Conservation (phyloP, 352 stramenopile genomes). For the Porosira glacialis region DNA sequence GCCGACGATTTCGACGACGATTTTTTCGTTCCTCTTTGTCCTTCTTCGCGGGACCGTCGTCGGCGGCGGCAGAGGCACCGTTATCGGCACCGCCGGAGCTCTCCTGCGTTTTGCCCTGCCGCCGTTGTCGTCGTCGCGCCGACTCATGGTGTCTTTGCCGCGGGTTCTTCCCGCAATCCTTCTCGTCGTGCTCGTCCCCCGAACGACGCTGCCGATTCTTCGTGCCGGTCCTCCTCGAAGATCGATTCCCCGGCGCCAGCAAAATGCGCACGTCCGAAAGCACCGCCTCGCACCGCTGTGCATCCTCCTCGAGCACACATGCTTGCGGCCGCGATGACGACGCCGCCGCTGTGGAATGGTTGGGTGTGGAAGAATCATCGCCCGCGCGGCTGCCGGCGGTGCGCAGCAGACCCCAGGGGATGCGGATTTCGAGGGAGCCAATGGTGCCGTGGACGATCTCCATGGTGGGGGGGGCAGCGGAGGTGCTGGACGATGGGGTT, state of each 20-base stretch:
- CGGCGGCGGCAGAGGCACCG: slow-evolving; percentile 8
- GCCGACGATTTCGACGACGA: not conserved
- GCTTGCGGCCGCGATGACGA: not conserved
- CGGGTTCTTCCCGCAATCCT: no score
- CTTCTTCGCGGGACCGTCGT: slow-evolving; percentile 8
- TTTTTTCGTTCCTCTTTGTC: not conserved
- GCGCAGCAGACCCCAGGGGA: slow-evolving; percentile 61
- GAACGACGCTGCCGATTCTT: not conserved
- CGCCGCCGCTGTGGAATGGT: no score
- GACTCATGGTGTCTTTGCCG: not conserved
- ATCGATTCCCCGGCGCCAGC: slow-evolving; percentile 37
- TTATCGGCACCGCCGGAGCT: not conserved
- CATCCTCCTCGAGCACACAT: slow-evolving; percentile 2
- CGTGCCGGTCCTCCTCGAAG: slow-evolving; percentile 14
- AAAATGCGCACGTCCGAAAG: slow-evolving; percentile 74
- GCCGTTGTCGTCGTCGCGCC: no score
- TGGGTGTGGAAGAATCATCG: not conserved
- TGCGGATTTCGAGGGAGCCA: slow-evolving; percentile 63
- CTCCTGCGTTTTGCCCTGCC: not conserved
- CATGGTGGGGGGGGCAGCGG: slow-evolving; percentile 28
- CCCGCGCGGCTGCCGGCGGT: slow-evolving; percentile 9
- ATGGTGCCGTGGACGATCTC: slow-evolving; percentile 67
- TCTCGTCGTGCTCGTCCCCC: no score
- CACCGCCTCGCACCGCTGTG: slow-evolving; percentile 47
- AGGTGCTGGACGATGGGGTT: slow-evolving; percentile 7